These are phyloP conservation scores for Metahyphopichia silvanorum DNA, from an alignment of 805 yeast species.

Conservation along the genomic window DNA sequence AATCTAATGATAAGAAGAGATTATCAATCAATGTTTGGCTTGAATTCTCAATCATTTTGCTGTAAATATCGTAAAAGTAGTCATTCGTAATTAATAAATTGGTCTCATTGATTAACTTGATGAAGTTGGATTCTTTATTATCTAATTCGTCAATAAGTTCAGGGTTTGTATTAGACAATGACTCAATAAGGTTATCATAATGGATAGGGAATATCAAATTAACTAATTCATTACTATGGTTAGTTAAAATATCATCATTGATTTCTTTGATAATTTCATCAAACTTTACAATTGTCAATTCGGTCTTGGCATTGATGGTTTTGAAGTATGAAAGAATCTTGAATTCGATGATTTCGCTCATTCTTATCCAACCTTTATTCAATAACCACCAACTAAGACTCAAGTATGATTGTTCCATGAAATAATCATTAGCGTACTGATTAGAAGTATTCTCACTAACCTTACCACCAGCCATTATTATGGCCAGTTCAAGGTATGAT, in stretches of 20 bases:
- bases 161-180: conserved; percentile 48
- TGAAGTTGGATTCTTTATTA: conserved; percentile 30
- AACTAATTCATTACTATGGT: conserved; percentile 12
- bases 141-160: conserved; percentile 36
- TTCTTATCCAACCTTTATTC: conserved; percentile 74
- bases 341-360: conserved; percentile 50
- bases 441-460: conserved; percentile 5
- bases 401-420: conserved; percentile 76
- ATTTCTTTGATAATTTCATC: conserved; percentile 25
- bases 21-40: conserved; percentile 33
- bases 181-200: conserved; percentile 37
- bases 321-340: conserved; percentile 61
- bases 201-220: conserved; percentile 34
- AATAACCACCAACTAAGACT: conserved; percentile 93
- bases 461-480: conserved; percentile 59
- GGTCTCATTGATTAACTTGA: conserved; percentile 45
- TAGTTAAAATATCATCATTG: conserved; percentile 15
- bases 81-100: conserved; percentile 36
- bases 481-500: conserved; percentile 77
- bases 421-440: conserved; percentile 41
- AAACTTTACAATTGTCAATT: conserved; percentile 62
- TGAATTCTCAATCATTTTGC: conserved; percentile 29
- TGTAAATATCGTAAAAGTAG: conserved; percentile 26
- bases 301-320: conserved; percentile 68
- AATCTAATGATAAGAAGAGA: conserved; percentile 17